Base-by-base conservation (phyloP, 768 basidiomycete species). In the Boletus vermiculosoides region DNA sequence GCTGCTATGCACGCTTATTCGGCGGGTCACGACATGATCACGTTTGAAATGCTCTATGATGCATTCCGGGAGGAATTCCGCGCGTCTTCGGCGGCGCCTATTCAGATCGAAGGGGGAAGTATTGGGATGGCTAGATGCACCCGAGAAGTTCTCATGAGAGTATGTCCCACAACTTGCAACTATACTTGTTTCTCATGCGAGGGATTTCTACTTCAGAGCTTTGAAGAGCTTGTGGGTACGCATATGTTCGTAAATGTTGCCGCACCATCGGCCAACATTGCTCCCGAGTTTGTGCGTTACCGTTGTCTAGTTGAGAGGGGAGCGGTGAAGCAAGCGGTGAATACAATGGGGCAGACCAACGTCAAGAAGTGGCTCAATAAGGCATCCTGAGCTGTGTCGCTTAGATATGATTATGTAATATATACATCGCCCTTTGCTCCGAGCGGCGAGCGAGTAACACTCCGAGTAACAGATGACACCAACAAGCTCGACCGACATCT, bases 41-140 rank as follows among this genome's bases (percentile, higher is more conserved):
- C 91, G 31, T 96, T 98, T 67, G 92, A 95, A 64, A 93, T 95
- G 86, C 80, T 96, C 9, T 80, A 88, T 59, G 90, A 92, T 51
- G 78, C 79, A 33, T 94, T 94, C 68, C 83, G 84, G 22, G 82
- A 86, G 58, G 88, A 91, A 71, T 80, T 89, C 20, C 84, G 87
- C 22, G 78, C 84, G 22, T 88, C 90, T 7, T 78, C 79, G 11
- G 82, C 86, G 9, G 89, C 90, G 0, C 91, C 92, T 1, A 82
- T 93, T 20, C 85, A 87, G 50, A 69, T 91, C 42, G 83, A 84
- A 60, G 87, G 90, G 10, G 85, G 88, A 22, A 81, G 81, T 45
- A 87, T 93, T 55, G 86, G 89, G 3, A 90, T 90, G 86, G 76
- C 85, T 20, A 78, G 78, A 20, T 87, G 86, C 63, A 80, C 81